Base-by-base conservation (phyloP, 2,329 filamentous ascomycete species). In the Neopestalotiopsis clavispora region DNA sequence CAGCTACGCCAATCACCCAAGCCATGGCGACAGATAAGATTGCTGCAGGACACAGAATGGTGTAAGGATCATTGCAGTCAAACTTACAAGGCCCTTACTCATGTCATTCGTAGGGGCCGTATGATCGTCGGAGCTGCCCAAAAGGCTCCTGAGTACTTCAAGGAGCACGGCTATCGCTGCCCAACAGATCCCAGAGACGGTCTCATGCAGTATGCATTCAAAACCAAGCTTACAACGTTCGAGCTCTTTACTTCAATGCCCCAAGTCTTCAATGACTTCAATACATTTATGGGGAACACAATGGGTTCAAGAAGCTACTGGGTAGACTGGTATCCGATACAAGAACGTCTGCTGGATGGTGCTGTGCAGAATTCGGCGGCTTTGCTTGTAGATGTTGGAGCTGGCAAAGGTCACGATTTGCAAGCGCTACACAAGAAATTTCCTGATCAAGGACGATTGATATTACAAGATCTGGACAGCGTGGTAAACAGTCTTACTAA, bases 261-360 rank as follows among this genome's bases (percentile, higher is more conserved):
- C 0, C 12, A 65, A 5, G 59, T 74, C 6, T 42, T 74, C 10
- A 68, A 68, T 9, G 75, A 77, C 42, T 77, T 77, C 69, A 75
- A 76, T 38, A 64, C 61, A 4, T 76, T 75, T 65, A 77, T 77
- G 76, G 75, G 76, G 1, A 77, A 72, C 34, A 75, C 73, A 0
- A 75, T 77, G 75, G 76, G 76, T 1, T 72, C 72, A 1, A 70
- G 74, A 13, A 17, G 59, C 7, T 74, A 74, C 42, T 76, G 75
- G 74, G 64, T 73, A 23, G 72, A 75, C 49, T 75, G 74, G 74
- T 76, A 73, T 23, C 78, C 78, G 0, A 73, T 80, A 0, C 17
- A 74, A 59, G 73, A 77, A 17, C 71, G 69, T 3, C 71, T 80
- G 2, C 56, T 79, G 4, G 49, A 73, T 9, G 78, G 75, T 1